Evolutionary conservation across 305 asterid genomes (phyloP), one percentile per base, ranked within the genome.

Genomic region (Solanum chacoense): DNA sequence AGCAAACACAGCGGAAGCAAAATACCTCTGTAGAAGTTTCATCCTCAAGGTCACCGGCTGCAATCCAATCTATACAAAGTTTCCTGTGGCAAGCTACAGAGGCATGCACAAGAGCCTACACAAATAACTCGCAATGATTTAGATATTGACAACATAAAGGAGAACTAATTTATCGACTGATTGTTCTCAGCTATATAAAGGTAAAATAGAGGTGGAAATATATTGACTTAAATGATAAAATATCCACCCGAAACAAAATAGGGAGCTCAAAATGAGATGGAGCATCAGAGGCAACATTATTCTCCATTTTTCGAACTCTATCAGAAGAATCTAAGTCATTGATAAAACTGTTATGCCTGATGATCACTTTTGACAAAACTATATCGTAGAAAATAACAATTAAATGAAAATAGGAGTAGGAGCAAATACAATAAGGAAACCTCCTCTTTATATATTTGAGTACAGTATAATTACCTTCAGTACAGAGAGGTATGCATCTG

Each of bases 21-120:
- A 50, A 85, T 73, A 96, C 99, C 98, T 94, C 96, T 72, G 87
- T 87, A 16, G 94, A 91, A 79, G 97, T 93, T 80, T 95, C 92
- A 91, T 89, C 94, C 93, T 96, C 99, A 90, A 96, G 99, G 91
- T 95, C 98, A 91, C 96, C 91, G 85, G 99, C 98, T 40, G 99
- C 94, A 74, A 96, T 96, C 99, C 98, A 95, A 88, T 96, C 97
- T 65, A 95, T 88, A 88, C 92, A 94, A 87, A 95, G 93, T 90
- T 96, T 95, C 91, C 95, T 93, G 85, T 72, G 92, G 89, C 98
- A 95, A 77, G 97, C 93, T 89, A 96, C 98, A 87, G 97, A 94
- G 89, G 99, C 98, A 92, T 96, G 99, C 94, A 96, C 90, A 91
- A 96, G 98, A 92, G 99, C 99, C 98, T 96, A 95, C 90, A 93